Base-by-base conservation (phyloP, 768 basidiomycete genomes). In the Pulveroboletus sp. region DNA sequence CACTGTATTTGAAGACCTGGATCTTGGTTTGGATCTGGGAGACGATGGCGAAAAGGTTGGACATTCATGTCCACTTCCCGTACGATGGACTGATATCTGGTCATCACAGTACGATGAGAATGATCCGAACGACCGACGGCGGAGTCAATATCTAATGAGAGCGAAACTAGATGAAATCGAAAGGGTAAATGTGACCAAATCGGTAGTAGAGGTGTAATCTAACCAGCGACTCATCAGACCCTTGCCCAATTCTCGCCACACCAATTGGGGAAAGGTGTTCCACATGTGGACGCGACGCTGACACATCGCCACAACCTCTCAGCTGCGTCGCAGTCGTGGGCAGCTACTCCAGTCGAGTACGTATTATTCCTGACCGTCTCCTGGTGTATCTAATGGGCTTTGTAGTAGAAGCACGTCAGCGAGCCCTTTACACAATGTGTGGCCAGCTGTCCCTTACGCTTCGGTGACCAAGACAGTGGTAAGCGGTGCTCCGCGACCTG, bases 91-190 rank as follows among this genome's bases (percentile, higher is more conserved):
- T 67, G 50, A 60, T 56, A 52, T 38, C 41, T 34, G 46, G 27
- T 44, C 23, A 19, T 41, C 29, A 7, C 57, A 88, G 85, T 83
- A 77, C 56, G 84, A 87, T 51, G 78, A 81, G 38, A 72, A 80
- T 56, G 88, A 89, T 58, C 83, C 85, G 37, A 74, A 88, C 59
- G 88, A 89, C 67, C 77, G 79, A 50, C 77, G 87, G 35, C 79
- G 77, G 60, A 90, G 87, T 63, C 89, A 90, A 57, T 77, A 81
- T 55, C 68, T 85, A 36, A 81, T 91, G 82, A 81, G 75, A 56
- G 81, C 83, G 16, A 79, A 85, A 63, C 69, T 92, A 20, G 89
- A 92, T 61, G 85, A 86, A 65, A 85, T 92, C 40, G 89, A 92
- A 62, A 77, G 77, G 74, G 87, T 77, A 26, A 57, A 73, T 52